Percentiles rank a stretch among this genome's conserved stretches.
Evolutionary conservation across 345 rosid species (phyloP).

Genomic region (Tarenaya hassleriana): DNA sequence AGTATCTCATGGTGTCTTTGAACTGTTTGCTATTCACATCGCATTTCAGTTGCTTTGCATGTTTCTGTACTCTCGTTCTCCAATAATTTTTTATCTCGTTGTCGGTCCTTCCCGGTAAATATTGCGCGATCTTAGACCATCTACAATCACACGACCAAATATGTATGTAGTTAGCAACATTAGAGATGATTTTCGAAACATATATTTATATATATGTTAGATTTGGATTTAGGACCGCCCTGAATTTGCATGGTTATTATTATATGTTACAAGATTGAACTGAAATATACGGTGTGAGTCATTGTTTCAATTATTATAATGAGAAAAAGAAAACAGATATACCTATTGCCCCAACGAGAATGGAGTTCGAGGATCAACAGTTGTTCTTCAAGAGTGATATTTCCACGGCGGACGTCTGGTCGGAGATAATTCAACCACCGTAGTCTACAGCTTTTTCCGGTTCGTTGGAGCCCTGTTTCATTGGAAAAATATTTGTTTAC

Average conservation of each 20-base stretch:
- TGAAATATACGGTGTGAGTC: too few relatives aligned
- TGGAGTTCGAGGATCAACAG: constrained; percentile 90
- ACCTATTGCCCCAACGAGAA: constrained; percentile 96
- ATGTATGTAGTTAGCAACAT: too few relatives aligned
- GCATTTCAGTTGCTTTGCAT: constrained; percentile 75
- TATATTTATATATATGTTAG: too few relatives aligned
- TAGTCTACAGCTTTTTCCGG: constrained; percentile 92
- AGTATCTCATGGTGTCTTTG: constrained; percentile 67
- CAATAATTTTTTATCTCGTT: constrained; percentile 96
- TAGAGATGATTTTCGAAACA: too few relatives aligned
- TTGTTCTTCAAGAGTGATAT: constrained; percentile 83
- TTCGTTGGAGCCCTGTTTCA: constrained; percentile 72
- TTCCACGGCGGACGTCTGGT: constrained; percentile 92
- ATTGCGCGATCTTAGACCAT: constrained; percentile 92
- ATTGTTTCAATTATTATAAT: too few relatives aligned
- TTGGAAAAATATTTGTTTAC: constrained; percentile 6
- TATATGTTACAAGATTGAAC: too few relatives aligned
- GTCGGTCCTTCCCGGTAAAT: constrained; percentile 88
- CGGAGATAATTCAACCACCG: constrained; percentile 93
- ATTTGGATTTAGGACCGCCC: too few relatives aligned
- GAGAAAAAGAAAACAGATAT: constrained; percentile 1
- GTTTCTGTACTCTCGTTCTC: constrained; percentile 93
- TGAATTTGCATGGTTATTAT: too few relatives aligned
- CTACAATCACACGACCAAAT: constrained; percentile 21
- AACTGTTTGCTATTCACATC: constrained; percentile 87